Evolutionary conservation across 352 stramenopile genomes (phyloP).

Genomic region (Pythium dissotocum): DNA sequence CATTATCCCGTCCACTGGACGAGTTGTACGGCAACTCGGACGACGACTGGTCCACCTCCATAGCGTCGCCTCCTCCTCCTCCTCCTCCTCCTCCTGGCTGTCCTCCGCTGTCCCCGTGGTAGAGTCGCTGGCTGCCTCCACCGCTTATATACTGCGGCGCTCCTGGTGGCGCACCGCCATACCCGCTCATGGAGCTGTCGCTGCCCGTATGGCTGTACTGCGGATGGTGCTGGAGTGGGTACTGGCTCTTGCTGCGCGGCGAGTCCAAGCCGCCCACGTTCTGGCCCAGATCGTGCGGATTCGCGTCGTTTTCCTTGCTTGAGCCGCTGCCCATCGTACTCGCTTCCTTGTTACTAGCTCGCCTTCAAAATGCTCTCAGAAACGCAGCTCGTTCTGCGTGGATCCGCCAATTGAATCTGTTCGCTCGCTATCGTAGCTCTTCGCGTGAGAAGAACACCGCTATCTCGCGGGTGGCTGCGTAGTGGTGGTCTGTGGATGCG

Average conservation of each 20-base stretch:
- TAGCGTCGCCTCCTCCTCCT: conserved; percentile 39
- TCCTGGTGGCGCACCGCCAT: conserved; percentile 17
- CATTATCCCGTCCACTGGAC: conserved; percentile 11
- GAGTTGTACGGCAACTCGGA: conserved; percentile 35
- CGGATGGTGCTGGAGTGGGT: conserved; percentile 68
- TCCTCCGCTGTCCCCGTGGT: conserved; percentile 4
- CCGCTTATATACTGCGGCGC: conserved; percentile 7
- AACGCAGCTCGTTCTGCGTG: conserved; percentile 1
- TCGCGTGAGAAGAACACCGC: neutral
- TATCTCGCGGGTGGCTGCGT: neutral
- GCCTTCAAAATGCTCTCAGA: conserved; percentile 4
- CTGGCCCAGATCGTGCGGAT: conserved; percentile 75
- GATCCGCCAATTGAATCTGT: conserved; percentile 1
- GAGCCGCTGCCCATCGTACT: conserved; percentile 74
- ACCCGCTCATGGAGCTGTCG: conserved; percentile 28
- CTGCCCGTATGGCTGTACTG: conserved; percentile 44
- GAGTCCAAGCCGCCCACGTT: conserved; percentile 40
- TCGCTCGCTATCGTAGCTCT: conserved; percentile 3
- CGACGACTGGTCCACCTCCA: conserved; percentile 65
- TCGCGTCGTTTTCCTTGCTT: conserved; percentile 80
- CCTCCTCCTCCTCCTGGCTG: neutral
- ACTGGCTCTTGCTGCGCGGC: conserved; percentile 31
- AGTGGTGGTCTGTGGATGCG: neutral
- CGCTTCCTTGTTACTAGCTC: conserved; percentile 8
- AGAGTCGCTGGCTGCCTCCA: conserved; percentile 16